Base-by-base conservation (phyloP, 2,329 filamentous ascomycete species). In the Hymenoscyphus occultus region DNA sequence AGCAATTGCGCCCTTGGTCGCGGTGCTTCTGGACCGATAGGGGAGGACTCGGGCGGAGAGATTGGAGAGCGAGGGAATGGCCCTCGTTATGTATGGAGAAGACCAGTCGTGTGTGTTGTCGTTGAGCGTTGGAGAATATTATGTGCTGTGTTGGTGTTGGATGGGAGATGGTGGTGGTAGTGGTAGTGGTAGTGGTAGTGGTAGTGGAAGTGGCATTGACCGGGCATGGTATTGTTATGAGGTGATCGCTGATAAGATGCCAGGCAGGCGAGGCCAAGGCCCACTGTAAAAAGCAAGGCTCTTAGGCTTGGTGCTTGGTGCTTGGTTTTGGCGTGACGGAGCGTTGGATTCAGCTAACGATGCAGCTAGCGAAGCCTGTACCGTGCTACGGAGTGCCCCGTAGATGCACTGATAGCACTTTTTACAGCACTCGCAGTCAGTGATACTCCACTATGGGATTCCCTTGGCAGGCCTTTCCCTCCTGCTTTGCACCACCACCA, bases 1-100 rank as follows among this genome's bases (percentile, higher is more conserved):
- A 57, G 67, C 64, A 64, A 67, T 65, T 64, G 65, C 67, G 69
- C 64, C 67, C 70, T 66, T 39, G 48, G 69, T 67, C 68, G 68
- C 62, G 58, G 64, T 45, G 35, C 31, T 42, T 60, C 57, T 62
- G 48, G 19, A 28, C n/a, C 31, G 45, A 39, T 16, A 31, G 39
- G 45, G 31, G n/a, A 9, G 39, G 22, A 14, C 7, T 32, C 6
- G 5, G 28, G 3, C 22, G 48, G n/a, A 35, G 31, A 16, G 9
- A 4, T n/a, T 3, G 40, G 1, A 19, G 12, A 42, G 28, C 28
- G 59, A 39, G 31, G 59, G 40, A 32, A 51, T 57, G 32, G 54
- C 54, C 54, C 54, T 57, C 54, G 54, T 32, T 12, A 12, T 57
- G 31, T n/a, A 32, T 22, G n/a, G 28, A 39, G 40, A 19, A 45